phyloP scores from a whole-genome alignment of 495 filamentous ascomycete species.

The Aspergillus taichungensis region DNA sequence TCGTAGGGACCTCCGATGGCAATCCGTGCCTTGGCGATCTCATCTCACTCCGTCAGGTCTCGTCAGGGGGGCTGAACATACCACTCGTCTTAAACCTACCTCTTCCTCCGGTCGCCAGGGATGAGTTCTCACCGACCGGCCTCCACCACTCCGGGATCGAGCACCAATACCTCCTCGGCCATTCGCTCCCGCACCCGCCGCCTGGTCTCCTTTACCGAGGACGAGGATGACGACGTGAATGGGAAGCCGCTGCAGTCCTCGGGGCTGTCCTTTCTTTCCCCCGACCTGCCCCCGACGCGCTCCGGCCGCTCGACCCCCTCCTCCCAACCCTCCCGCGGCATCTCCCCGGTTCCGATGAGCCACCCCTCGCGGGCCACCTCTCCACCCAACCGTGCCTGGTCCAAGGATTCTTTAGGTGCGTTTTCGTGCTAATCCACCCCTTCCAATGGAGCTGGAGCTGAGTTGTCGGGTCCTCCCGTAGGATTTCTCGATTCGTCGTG shows the following conservation, averaged over 20 bases:
- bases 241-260: constrained; percentile 25
- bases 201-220: constrained; percentile 34
- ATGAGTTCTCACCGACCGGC: constrained; percentile 37
- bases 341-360: constrained; percentile 40
- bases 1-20: constrained; percentile 35
- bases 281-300: constrained; percentile 19
- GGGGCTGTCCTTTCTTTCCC: constrained; percentile 21
- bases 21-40: constrained; percentile 32
- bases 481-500: constrained; percentile 44
- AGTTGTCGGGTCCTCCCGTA: constrained; percentile 26
- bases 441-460: constrained; percentile 13
- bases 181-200: constrained; percentile 38
- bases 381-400: constrained; percentile 10
- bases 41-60: constrained; percentile 3
- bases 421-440: constrained; percentile 17
- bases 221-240: constrained; percentile 22
- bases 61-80: constrained; percentile 19
- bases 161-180: constrained; percentile 28
- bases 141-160: constrained; percentile 26
- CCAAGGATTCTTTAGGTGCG: constrained; percentile 22
- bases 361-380: constrained; percentile 34
- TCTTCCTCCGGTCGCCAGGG: constrained; percentile 19
- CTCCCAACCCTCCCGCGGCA: constrained; percentile 34
- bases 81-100: constrained; percentile 11
- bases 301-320: constrained; percentile 37